Evolutionary conservation across 805 yeast species (phyloP), one percentile per base, ranked within the genome.

Genomic region (Monosporozyma aquatica): DNA sequence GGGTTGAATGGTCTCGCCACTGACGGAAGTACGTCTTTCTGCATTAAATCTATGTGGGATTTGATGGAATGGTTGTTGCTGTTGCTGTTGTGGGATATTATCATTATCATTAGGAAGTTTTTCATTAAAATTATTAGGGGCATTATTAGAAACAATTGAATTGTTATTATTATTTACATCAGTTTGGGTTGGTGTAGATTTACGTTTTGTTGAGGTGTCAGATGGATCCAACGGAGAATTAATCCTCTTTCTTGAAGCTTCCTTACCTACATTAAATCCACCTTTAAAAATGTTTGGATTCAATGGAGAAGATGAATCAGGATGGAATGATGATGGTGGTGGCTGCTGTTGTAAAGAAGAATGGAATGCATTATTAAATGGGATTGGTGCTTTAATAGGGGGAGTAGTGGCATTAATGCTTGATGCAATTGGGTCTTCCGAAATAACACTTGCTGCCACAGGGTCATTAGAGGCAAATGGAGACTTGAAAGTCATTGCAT

Each of bases 1-100:
- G 5, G 92, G 94, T 56, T 83, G 81, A 54, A 83, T 62, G 2
- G 92, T 82, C 64, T 87, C 97, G 5, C 95, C 96, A 43, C 87
- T 78, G 11, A 87, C 96, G 17, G 94, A 82, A 3, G 87, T 83
- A 67, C 97, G 78, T 68, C 96, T 78, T 59, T 80, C 75, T 41
- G 85, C 87, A 60, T 80, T 83, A 63, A 81, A 82, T 41, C 75
- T 71, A 43, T 70, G 7, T 13, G 50, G 50, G 32, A 39, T 20
- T 13, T 40, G 39, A 18, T 27, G 33, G 13, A 17, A 18, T 18
- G 35, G 35, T 17, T 32, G 35, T 17, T 17, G 14, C 18, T 32
- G 25, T 23, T 6, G n/a, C n/a, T n/a, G n/a, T n/a, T n/a, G n/a
- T n/a, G n/a, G 33, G 33, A 29, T 32, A 20, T 32, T 32, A 32